A percentile compares a stretch with the other conserved stretches of the same genome.
phyloP scores from a whole-genome alignment of 2,329 filamentous ascomycete species.

The Fusarium algeriense region DNA sequence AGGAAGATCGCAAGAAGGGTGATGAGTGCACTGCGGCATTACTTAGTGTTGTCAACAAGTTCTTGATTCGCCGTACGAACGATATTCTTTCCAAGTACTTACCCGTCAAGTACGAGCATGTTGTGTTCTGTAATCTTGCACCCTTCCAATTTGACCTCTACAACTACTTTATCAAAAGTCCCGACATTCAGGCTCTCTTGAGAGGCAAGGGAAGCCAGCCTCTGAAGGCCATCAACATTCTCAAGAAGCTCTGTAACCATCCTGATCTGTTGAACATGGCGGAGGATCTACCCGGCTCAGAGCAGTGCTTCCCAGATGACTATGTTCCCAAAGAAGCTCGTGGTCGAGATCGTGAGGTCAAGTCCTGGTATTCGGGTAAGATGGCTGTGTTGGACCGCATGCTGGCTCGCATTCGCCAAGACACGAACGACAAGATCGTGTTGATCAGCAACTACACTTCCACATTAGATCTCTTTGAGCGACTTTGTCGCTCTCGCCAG shows the following conservation, averaged over 20 bases:
- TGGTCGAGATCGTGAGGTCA: constrained; percentile 91
- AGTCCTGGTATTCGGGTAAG: constrained; percentile 96
- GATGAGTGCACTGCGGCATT: constrained; percentile 87
- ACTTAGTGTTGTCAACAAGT: constrained; percentile 90
- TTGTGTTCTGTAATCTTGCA: constrained; percentile 96
- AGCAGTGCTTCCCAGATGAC: constrained; percentile 83
- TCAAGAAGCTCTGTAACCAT: constrained; percentile 99
- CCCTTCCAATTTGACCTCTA: constrained; percentile 94
- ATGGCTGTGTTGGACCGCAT: constrained; percentile 99
- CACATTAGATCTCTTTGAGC: constrained; percentile 94
- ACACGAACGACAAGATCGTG: constrained; percentile 99
- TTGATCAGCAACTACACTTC: constrained; percentile 99
- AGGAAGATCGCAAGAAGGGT: constrained; percentile 83
- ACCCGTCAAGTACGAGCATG: constrained; percentile 98
- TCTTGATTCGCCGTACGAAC: constrained; percentile 97
- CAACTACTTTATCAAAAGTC: constrained; percentile 96
- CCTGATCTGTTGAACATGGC: constrained; percentile 89
- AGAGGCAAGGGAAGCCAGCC: constrained; percentile 96
- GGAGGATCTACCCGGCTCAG: constrained; percentile 87
- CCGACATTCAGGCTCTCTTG: constrained; percentile 91
- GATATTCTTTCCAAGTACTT: constrained; percentile 98
- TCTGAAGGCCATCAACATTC: constrained; percentile 92
- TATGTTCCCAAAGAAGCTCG: constrained; percentile 89
- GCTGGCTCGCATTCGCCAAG: constrained; percentile 93
- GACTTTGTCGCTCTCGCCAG: constrained; percentile 83